Evolutionary conservation across 139 green algal species (phyloP), one percentile per base, ranked within the genome.

Genomic region (Coelastrella sp.): DNA sequence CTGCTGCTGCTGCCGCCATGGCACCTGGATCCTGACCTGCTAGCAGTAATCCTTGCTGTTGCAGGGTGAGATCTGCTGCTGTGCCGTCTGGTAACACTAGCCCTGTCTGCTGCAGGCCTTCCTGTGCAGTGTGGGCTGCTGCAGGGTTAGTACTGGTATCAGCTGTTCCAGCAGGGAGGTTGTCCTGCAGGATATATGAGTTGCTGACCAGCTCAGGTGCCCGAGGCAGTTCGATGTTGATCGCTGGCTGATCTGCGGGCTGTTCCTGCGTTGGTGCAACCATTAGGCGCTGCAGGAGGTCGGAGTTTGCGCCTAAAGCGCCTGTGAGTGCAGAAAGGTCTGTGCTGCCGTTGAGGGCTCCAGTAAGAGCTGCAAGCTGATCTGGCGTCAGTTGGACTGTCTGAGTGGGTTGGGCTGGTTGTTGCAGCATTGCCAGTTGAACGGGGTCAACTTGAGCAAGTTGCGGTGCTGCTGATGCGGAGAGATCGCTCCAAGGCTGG

Each of bases 121-220:
- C 72, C 17, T 23, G 38, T 63, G 41, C 45, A 41, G 27, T 41
- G 13, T 40, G 25, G 17, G 21, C 72, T 64, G 40, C 72, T 64
- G 40, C 72, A 27, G 40, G 35, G 13, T 9, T 13, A 41, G 15
- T 7, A 27, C 27, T 13, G 38, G 15, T 7, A 27, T 27, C 43
- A n/a, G 40, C 35, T 63, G 38, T 6, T 41, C 27, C 62, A n/a
- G 62, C 62, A n/a, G 27, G 21, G 8, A 6, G 27, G 7, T 15
- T 15, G 1, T 9, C 62, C 17, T 69, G 27, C 62, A 69, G 27
- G 27, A 69, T 69, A 30, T 32, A 69, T 40, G 62, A 69, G 27
- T 38, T 69, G 62, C 62, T 69, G 62, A 69, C 21, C 17, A 78
- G 68, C 23, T 78, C 40, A 66, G 72, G 72, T 66, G 53, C 37